Evolutionary conservation across 148 eudicot species (phyloP).

Genomic region (Gaultheria prostrata): DNA sequence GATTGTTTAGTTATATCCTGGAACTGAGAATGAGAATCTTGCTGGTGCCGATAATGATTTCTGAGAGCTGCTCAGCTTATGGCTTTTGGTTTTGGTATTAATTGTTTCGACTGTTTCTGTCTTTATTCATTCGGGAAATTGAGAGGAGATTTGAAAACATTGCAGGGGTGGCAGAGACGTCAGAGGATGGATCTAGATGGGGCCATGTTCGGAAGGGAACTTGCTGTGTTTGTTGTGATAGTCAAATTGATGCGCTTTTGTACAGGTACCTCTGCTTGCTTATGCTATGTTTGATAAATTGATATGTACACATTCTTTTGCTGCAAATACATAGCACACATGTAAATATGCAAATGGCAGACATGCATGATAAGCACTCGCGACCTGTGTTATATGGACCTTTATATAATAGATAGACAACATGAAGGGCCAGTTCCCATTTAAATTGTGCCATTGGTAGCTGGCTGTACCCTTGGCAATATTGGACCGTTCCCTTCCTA

Average conservation of each 20-base stretch:
- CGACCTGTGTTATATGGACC: neutral
- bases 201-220: constrained; percentile 85
- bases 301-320: neutral
- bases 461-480: no score
- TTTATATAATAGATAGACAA: neutral
- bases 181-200: constrained; percentile 95
- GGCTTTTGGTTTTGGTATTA: neutral
- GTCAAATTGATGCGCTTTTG: constrained; percentile 83
- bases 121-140: neutral
- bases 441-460: no score
- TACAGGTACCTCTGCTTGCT: constrained; percentile 60
- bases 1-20: neutral
- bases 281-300: neutral
- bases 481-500: no score
- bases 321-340: neutral
- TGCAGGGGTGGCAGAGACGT: constrained; percentile 66
- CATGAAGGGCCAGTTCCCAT: no score
- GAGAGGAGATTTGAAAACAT: neutral
- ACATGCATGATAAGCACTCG: neutral
- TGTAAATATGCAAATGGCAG: neutral
- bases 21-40: neutral
- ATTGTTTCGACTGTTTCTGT: neutral
- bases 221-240: constrained; percentile 95
- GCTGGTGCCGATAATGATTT: neutral
- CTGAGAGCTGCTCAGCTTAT: neutral